Percentiles rank a stretch among this genome's conserved stretches.
Evolutionary conservation across 805 yeast genomes (phyloP).

Genomic region (Metahyphopichia silvanorum): DNA sequence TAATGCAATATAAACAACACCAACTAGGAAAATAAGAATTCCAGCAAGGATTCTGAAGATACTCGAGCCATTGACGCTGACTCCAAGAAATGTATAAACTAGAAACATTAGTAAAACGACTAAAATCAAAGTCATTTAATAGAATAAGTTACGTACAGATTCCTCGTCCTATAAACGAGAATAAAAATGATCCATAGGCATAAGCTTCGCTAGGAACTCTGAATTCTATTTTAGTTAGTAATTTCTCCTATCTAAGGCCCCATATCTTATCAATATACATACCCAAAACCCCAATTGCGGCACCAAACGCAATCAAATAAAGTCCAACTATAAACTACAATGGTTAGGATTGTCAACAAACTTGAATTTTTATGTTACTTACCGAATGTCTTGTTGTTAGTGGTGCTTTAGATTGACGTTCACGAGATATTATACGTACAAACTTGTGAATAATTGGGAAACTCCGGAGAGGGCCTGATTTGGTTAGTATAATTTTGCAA

Average conservation of each 20-base stretch:
- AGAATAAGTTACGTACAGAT: constrained; percentile 41
- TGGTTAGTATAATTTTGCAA: constrained; percentile 7
- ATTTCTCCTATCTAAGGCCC: background rate
- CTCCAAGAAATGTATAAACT: constrained; percentile 38
- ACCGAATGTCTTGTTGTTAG: constrained; percentile 28
- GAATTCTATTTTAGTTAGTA: constrained; percentile 37
- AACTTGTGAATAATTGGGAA: constrained; percentile 48
- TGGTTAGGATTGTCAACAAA: constrained; percentile 17
- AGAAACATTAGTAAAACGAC: constrained; percentile 11
- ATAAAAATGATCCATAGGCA: constrained; percentile 63
- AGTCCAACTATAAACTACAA: constrained; percentile 54
- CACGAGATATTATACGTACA: constrained; percentile 33
- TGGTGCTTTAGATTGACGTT: background rate
- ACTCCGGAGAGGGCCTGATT: constrained; percentile 44
- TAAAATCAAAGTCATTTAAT: background rate
- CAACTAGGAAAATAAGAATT: constrained; percentile 55
- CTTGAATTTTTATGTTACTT: constrained; percentile 10
- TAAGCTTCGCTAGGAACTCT: constrained; percentile 58
- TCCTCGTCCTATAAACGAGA: constrained; percentile 75
- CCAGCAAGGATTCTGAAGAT: constrained; percentile 58
- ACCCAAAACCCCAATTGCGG: constrained; percentile 48
- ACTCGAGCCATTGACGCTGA: constrained; percentile 46
- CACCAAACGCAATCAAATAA: constrained; percentile 56
- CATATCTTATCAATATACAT: too few relatives aligned
- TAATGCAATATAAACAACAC: constrained; percentile 55